Evolutionary conservation across 2,329 filamentous ascomycete genomes (phyloP).

Genomic region (Raffaelea ambrosiae): DNA sequence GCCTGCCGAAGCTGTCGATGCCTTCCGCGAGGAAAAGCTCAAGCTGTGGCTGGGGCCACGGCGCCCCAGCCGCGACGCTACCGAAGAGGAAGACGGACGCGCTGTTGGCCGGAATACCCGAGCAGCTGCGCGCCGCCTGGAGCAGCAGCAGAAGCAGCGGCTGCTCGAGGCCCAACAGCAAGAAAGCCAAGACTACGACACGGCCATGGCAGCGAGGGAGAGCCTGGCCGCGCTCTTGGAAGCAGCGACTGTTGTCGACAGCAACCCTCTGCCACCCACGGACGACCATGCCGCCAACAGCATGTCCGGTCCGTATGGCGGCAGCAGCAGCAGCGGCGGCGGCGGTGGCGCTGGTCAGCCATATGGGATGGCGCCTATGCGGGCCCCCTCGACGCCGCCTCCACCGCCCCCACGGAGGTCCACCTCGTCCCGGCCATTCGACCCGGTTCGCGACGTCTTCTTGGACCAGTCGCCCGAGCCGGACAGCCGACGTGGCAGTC

Average conservation of each 20-base stretch:
- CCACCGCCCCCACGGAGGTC: conserved; percentile 5
- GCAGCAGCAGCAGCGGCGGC: background rate
- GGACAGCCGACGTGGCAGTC: background rate
- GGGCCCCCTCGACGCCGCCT: background rate
- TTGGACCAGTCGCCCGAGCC: conserved; percentile 14
- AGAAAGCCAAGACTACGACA: conserved; percentile 13
- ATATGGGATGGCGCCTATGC: background rate
- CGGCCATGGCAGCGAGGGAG: background rate
- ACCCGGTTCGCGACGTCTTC: conserved; percentile 35
- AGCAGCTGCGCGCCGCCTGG: conserved; percentile 1
- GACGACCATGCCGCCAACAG: background rate
- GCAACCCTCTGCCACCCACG: background rate
- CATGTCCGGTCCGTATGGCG: background rate
- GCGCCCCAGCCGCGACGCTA: conserved; percentile 7
- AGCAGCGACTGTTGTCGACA: background rate
- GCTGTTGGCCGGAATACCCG: conserved; percentile 1
- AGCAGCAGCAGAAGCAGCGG: conserved; percentile 10
- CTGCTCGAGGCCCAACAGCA: background rate
- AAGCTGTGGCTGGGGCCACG: conserved; percentile 12
- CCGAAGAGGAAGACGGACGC: conserved; percentile 8
- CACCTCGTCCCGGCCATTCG: conserved; percentile 31
- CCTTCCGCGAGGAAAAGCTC: conserved; percentile 9
- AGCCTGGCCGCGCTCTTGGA: conserved; percentile 1
- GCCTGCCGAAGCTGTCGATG: conserved; percentile 8
- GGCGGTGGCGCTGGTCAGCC: too few relatives aligned